A percentile compares a stretch with the other conserved stretches of the same genome.
Evolutionary conservation across 192 early-diverging fungal genomes (phyloP).

Genomic region (Coemansia sp.): DNA sequence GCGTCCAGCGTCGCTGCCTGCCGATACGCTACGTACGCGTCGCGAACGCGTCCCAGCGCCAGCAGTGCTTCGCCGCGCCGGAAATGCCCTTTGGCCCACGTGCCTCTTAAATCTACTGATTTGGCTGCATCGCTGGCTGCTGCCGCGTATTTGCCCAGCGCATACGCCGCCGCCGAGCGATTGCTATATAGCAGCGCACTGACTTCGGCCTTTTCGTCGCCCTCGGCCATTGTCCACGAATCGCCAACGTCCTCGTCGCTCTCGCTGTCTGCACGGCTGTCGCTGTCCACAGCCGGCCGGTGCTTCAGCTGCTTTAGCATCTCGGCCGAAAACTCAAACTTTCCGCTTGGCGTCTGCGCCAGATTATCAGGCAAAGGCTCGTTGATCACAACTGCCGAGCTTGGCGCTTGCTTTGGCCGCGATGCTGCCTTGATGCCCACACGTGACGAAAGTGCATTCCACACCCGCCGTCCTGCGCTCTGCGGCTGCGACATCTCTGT

Average conservation of each 20-base stretch:
- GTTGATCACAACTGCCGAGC: conserved; percentile 24
- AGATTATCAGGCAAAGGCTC: conserved; percentile 37
- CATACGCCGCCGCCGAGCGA: conserved; percentile 41
- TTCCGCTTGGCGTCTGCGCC: conserved; percentile 27
- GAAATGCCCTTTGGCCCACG: conserved; percentile 64
- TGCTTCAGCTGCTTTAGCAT: conserved; percentile 31
- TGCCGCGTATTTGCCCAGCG: conserved; percentile 41
- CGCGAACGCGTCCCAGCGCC: conserved; percentile 52
- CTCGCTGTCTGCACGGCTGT: background rate
- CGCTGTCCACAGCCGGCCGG: background rate
- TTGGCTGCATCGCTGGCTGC: conserved; percentile 34
- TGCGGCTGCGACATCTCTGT: background rate
- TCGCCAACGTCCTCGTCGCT: conserved; percentile 10
- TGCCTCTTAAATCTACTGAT: conserved; percentile 25
- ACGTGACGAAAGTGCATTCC: conserved; percentile 13
- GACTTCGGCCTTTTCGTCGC: conserved; percentile 37
- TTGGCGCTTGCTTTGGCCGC: background rate
- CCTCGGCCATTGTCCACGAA: conserved; percentile 25
- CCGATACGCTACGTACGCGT: conserved; percentile 53
- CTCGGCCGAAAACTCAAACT: conserved; percentile 40
- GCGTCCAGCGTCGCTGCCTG: conserved; percentile 54
- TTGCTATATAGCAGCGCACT: conserved; percentile 49
- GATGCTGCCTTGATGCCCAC: conserved; percentile 1
- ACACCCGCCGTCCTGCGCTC: conserved; percentile 19
- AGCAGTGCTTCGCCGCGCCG: conserved; percentile 60